Evolutionary conservation across 1,284 basidiomycete genomes (phyloP).

Genomic region (Cystobasidium sp.): DNA sequence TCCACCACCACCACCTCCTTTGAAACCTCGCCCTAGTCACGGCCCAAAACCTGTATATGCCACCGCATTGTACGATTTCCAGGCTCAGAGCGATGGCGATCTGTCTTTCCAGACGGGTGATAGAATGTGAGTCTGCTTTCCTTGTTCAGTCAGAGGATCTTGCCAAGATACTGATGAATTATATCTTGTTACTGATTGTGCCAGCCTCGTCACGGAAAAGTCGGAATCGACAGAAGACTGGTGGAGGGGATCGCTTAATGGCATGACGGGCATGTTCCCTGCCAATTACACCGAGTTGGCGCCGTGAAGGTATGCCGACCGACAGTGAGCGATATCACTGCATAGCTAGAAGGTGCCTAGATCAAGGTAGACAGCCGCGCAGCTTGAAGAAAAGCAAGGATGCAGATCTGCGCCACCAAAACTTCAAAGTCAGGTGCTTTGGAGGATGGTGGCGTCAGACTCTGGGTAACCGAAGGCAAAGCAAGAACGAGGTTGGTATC

Average conservation of each 20-base stretch:
- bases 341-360: neutral
- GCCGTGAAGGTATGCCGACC: neutral
- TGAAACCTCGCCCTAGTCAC: slow-evolving; percentile 73
- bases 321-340: neutral
- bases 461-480: no score
- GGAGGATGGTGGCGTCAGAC: no score
- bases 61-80: slow-evolving; percentile 93
- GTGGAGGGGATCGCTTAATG: slow-evolving; percentile 93
- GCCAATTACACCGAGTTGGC: slow-evolving; percentile 60
- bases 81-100: slow-evolving; percentile 90
- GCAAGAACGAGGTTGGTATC: neutral
- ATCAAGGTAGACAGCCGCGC: neutral
- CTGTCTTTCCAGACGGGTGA: slow-evolving; percentile 91
- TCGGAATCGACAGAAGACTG: slow-evolving; percentile 88
- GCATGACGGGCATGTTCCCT: slow-evolving; percentile 88
- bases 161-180: no score
- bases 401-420: no score
- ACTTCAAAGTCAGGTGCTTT: no score
- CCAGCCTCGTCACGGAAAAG: slow-evolving; percentile 70
- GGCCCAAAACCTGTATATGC: slow-evolving; percentile 67
- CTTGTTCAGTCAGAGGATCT: neutral
- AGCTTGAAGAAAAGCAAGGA: no score
- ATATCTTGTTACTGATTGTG: slow-evolving; percentile 5
- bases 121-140: slow-evolving; percentile 69
- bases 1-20: slow-evolving; percentile 83